Base-by-base conservation (phyloP, 306 rosid species). In the Psophocarpus tetragonolobus region DNA sequence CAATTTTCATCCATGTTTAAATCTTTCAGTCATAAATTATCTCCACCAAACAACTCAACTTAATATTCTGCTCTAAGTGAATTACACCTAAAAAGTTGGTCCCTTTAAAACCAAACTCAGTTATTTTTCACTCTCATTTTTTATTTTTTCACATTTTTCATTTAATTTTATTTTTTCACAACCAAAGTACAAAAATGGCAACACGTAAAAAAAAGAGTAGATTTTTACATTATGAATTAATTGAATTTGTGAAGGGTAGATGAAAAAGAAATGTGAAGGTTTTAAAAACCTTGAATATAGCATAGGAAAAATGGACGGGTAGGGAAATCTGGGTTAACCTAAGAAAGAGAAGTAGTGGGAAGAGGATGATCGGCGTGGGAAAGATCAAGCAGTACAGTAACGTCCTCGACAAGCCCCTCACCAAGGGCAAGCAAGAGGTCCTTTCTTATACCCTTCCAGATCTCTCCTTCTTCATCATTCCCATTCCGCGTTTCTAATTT, bases 321-420 rank as follows among this genome's bases (percentile, higher is more conserved):
- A 21, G 23, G 14, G 5, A 67, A 67, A 23, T 67, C 56, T 23
- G 1, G 13, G 72, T 23, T 41, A 67, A 41, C 56, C 38, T 42
- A 67, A 48, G 45, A 17, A 30, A 50, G 33, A 18, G 48, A 18
- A 50, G 47, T 0, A 27, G 42, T 0, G 12, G 54, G 26, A 79
- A 66, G 88, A 81, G 20, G 73, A 95, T 92, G 99, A 95, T 95
- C 82, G 97, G 99, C 44, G 95, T 80, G 10, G 97, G 97, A 47
- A 95, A 95, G 91, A 81, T 90, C 76, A 95, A 95, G 88, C 99
- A 92, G 79, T 95, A 92, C 81, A 56, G 88, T n/a, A 95, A 95
- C 72, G 97, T 95, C 76, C 97, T 95, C 64, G 99, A 95, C 68
- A 91, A 84, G 75, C 99, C 99, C 69, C 89, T 95, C 84, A 82